Conservation (phyloP, 306 rosid genomes). For the Trifolium repens region DNA sequence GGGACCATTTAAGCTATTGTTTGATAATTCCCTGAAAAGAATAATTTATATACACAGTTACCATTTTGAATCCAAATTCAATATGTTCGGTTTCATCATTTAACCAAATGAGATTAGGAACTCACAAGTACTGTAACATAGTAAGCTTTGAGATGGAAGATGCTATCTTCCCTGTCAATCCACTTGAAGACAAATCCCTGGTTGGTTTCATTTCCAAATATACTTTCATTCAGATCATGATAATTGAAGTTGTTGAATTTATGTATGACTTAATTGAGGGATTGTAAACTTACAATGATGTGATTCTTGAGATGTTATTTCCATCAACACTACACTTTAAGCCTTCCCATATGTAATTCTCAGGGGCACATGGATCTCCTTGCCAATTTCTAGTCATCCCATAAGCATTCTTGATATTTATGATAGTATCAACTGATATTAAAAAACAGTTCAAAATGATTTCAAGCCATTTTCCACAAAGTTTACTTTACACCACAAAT, state of each 20-base stretch:
- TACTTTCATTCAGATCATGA: background rate
- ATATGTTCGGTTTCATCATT: too few species aligned
- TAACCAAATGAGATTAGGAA: background rate
- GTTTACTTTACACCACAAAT: too few species aligned
- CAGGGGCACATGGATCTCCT: slow-evolving; percentile 67
- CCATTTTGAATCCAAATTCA: background rate
- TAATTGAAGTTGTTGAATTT: background rate
- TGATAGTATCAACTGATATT: slow-evolving; percentile 57
- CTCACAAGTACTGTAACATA: slow-evolving; percentile 57
- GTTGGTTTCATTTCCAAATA: slow-evolving; percentile 24
- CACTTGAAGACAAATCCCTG: slow-evolving; percentile 50
- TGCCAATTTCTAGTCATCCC: slow-evolving; percentile 55
- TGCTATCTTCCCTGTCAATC: slow-evolving; percentile 43
- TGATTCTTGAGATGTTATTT: slow-evolving; percentile 47
- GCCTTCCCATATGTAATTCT: slow-evolving; percentile 56
- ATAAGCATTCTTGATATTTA: slow-evolving; percentile 56
- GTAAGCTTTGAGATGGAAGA: slow-evolving; percentile 45
- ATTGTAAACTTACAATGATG: slow-evolving; percentile 51
- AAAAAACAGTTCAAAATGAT: background rate
- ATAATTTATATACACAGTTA: slow-evolving; percentile 9
- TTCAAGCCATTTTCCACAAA: background rate
- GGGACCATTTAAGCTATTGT: slow-evolving; percentile 52
- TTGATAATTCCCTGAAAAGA: slow-evolving; percentile 62
- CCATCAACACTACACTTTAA: slow-evolving; percentile 48
- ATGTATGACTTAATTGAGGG: too few species aligned